phyloP scores from a whole-genome alignment of 345 rosid species.

The Eucalyptus pauciflora region DNA sequence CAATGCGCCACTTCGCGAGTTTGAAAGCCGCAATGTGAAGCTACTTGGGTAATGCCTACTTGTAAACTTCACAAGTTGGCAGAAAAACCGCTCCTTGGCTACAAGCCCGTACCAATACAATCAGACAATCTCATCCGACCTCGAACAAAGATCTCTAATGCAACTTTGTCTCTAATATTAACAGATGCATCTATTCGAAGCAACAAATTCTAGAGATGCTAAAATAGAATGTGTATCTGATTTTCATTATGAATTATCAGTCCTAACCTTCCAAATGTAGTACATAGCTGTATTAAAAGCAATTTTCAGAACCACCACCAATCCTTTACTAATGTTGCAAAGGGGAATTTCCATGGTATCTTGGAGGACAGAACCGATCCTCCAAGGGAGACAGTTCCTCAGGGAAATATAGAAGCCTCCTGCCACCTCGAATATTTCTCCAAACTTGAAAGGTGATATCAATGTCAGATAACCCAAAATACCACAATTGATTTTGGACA shows the following conservation, averaged over 20 bases:
- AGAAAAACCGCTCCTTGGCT: not conserved
- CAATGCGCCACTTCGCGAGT: not conserved
- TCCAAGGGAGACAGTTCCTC: not conserved
- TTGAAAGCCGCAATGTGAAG: not conserved
- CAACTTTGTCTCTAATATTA: not conserved
- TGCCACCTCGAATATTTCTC: not conserved
- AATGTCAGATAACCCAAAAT: not conserved
- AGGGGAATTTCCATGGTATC: not conserved
- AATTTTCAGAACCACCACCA: not conserved
- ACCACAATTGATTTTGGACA: not conserved
- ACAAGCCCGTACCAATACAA: accelerated
- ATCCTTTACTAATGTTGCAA: not conserved
- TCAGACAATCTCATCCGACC: not conserved
- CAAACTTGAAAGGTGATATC: not conserved
- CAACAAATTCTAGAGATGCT: not conserved
- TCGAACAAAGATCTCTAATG: not conserved
- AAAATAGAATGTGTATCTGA: not conserved
- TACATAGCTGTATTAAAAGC: not conserved
- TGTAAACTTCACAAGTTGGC: not conserved
- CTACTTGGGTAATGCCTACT: not conserved
- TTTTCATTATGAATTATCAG: not conserved
- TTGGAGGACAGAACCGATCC: not conserved
- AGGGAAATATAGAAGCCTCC: not conserved
- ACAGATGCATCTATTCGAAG: not conserved
- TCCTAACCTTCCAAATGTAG: not conserved